These are phyloP conservation scores for Populus ilicifolia DNA, from an alignment of 345 rosid genomes.

Conservation along the genomic window DNA sequence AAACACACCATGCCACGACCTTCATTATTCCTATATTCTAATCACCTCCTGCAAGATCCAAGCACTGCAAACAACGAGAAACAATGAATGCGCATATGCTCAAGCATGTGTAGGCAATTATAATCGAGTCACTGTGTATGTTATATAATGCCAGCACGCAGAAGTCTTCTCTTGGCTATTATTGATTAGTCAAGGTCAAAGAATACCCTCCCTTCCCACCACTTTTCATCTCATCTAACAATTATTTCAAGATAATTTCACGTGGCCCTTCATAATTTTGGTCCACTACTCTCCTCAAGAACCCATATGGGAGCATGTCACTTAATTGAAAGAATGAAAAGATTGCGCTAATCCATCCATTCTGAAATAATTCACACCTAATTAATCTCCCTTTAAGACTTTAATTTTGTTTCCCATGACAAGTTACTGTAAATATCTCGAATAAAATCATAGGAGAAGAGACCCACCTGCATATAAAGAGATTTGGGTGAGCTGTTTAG, in stretches of 20 bases:
- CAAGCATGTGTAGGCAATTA: conserved; percentile 28
- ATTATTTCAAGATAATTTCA: conserved; percentile 27
- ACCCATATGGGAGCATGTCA: background rate
- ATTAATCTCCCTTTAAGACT: background rate
- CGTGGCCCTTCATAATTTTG: conserved; percentile 24
- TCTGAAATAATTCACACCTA: background rate
- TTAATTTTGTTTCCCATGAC: background rate
- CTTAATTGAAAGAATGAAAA: background rate
- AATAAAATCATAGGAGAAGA: background rate
- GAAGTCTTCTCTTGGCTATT: background rate
- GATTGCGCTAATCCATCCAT: background rate
- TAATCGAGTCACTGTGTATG: background rate
- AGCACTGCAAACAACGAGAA: conserved; percentile 27
- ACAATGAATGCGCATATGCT: conserved; percentile 27
- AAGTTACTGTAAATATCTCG: background rate
- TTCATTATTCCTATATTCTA: background rate
- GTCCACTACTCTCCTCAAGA: background rate
- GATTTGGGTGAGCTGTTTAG: background rate
- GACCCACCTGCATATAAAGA: background rate
- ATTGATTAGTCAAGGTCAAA: conserved; percentile 23
- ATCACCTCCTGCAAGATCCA: conserved; percentile 11
- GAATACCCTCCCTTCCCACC: background rate
- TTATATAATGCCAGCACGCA: background rate
- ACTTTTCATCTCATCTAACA: background rate
- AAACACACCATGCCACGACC: background rate